Evolutionary conservation across 2,329 filamentous ascomycete species (phyloP), one percentile per base, ranked within the genome.

Genomic region (Colletotrichum plurivorum): DNA sequence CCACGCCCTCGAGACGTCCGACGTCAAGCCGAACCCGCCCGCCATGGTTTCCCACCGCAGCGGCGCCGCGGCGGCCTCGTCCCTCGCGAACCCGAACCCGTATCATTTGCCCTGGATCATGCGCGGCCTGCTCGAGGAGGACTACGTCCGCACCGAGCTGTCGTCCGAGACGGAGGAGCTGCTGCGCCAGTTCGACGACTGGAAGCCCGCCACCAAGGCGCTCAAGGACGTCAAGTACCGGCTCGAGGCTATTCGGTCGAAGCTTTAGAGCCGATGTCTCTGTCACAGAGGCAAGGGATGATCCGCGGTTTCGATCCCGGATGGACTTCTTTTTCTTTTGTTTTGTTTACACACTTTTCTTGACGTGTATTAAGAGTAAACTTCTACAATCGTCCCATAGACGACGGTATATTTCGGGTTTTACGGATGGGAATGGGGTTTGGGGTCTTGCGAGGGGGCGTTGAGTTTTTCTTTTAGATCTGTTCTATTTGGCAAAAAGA

Each of bases 21-120:
- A 82, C 10, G 80, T 89, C 15, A 63, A 39, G 3, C 80, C 83
- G 16, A 78, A 48, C 72, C 72, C 18, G 64, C 60, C 69, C 68
- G 10, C 75, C 76, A 31, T 73, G 76, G 18, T 73, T 73, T 3
- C 27, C 75, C 48, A 64, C 59, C 53, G 49, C 58, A 39, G 57
- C 46, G 46, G 63, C 27, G 72, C 75, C 4, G 45, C 36, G 5
- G 72, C 75, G 4, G 51, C 36, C 5, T 63, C 55, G 6, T 75
- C 78, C 71, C 74, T 89, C 31, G 76, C 81, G 0, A 85, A 87
- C 66, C 83, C 91, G 16, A 98, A 98, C 75, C 95, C 95, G 0
- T 98, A 95, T 76, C 92, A 96, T 63, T 84, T 99, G 15, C 96
- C 96, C 0, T 99, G 97, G 91, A 95, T 96, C 43, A 96, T 99